Base-by-base conservation (phyloP, 257 asterid species). In the Fraxinus americana region DNA sequence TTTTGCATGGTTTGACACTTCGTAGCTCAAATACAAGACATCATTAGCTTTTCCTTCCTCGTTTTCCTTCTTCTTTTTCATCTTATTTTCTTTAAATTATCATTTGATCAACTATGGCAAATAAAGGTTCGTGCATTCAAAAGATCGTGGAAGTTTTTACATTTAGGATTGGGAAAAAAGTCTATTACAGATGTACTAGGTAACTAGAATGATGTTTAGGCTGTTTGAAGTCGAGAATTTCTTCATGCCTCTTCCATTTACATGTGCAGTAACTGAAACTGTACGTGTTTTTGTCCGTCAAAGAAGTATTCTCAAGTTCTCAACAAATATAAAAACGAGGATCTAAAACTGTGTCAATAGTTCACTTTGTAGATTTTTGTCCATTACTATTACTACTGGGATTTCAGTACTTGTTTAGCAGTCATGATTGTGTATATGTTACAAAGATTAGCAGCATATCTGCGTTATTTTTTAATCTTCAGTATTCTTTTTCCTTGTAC, bases 1-100 rank as follows among this genome's bases (percentile, higher is more conserved):
- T 92, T 86, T 92, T 94, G 91, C 98, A 94, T 72, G 98, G 98
- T 70, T 91, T 92, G 83, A 92, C 98, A 4, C 85, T 90, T 75
- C 97, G 97, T 4, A 43, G 50, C 50, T 88, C 97, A 45, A 90
- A 89, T 77, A 85, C 81, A 73, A 89, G 97, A 87, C 93, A 88
- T 45, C 91, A 86, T 72, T 91, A 87, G 84, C 34, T 48, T 77
- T 69, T 71, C 75, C 32, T 59, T 45, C 14, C 19, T 45, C 34
- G 2, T 36, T 19, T 34, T 13, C 4, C 27, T 39, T 29, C 13
- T 66, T 17, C 19, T 72, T 17, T 4, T 34, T 23, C 66, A 25
- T 27, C 45, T 76, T 63, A 19, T 63, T 35, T 63, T 83, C 74
- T 52, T 72, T 29, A 45, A 66, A 35, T 43, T 45, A 41, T 71